Conservation (phyloP, 305 asterid species). For the Plantago rigida region DNA sequence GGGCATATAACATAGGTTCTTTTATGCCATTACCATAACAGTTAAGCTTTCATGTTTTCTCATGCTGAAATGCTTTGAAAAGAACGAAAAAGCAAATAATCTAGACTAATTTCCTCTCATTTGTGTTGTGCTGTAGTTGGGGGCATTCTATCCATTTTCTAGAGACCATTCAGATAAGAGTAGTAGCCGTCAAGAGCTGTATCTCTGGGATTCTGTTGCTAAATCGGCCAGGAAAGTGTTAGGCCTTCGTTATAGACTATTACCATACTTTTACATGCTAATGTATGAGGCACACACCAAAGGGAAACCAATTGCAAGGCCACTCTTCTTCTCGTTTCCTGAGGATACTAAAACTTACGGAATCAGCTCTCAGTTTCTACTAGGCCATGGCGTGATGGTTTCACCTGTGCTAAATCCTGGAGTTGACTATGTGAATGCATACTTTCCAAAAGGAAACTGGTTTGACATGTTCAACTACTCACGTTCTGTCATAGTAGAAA, state of each 20-base stretch:
- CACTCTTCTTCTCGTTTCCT: slow-evolving; percentile 77
- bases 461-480: slow-evolving; percentile 61
- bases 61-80: too few species aligned
- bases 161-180: slow-evolving; percentile 49
- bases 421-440: slow-evolving; percentile 47
- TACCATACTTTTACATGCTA: slow-evolving; percentile 64
- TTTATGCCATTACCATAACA: too few species aligned
- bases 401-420: slow-evolving; percentile 60
- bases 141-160: slow-evolving; percentile 89
- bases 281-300: slow-evolving; percentile 61
- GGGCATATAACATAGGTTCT: too few species aligned
- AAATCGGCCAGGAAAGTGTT: slow-evolving; percentile 58
- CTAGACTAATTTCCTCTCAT: not conserved
- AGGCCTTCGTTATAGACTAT: slow-evolving; percentile 59
- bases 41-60: too few species aligned
- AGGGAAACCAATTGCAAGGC: slow-evolving; percentile 70
- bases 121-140: slow-evolving; percentile 41
- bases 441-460: slow-evolving; percentile 80
- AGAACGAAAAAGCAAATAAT: not conserved
- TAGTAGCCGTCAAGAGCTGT: slow-evolving; percentile 59
- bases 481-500: slow-evolving; percentile 25
- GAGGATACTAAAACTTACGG: slow-evolving; percentile 47
- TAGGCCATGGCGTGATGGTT: slow-evolving; percentile 63
- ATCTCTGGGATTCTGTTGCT: slow-evolving; percentile 73
- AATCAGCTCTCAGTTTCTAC: slow-evolving; percentile 57